phyloP scores from a whole-genome alignment of 805 yeast species.

The Hanseniaspora hatyaiensis region DNA sequence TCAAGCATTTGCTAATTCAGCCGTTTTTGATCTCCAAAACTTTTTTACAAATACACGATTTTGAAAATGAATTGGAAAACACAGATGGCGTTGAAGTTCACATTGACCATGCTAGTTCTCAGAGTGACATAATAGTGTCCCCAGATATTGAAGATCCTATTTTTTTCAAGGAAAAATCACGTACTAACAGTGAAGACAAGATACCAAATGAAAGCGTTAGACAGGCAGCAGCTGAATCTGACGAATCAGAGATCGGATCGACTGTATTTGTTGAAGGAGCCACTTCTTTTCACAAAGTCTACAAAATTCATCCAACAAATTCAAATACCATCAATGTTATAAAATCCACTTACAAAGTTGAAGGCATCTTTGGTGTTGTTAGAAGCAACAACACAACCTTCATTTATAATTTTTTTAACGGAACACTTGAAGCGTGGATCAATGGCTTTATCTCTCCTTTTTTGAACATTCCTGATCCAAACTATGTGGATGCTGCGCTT shows the following conservation, averaged over 20 bases:
- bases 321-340: conserved; percentile 55
- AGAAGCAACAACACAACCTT: conserved; percentile 72
- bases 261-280: conserved; percentile 9
- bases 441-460: conserved; percentile 78
- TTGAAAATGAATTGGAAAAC: conserved; percentile 23
- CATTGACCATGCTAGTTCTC: conserved; percentile 18
- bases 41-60: conserved; percentile 68
- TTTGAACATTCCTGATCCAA: conserved; percentile 76
- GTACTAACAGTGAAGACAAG: no score
- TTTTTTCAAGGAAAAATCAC: conserved; percentile 7
- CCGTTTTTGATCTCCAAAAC: conserved; percentile 79
- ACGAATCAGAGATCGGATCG: conserved; percentile 23
- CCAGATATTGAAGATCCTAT: neutral
- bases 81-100: conserved; percentile 20
- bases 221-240: conserved; percentile 37
- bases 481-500: conserved; percentile 68
- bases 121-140: neutral
- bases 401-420: conserved; percentile 58
- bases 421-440: conserved; percentile 81
- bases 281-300: conserved; percentile 10
- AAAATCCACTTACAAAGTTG: conserved; percentile 53
- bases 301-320: conserved; percentile 44
- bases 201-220: conserved; percentile 29
- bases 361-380: conserved; percentile 59
- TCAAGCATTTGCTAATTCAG: conserved; percentile 59